Conservation (phyloP, 306 rosid genomes). For the Nissolia schottii region DNA sequence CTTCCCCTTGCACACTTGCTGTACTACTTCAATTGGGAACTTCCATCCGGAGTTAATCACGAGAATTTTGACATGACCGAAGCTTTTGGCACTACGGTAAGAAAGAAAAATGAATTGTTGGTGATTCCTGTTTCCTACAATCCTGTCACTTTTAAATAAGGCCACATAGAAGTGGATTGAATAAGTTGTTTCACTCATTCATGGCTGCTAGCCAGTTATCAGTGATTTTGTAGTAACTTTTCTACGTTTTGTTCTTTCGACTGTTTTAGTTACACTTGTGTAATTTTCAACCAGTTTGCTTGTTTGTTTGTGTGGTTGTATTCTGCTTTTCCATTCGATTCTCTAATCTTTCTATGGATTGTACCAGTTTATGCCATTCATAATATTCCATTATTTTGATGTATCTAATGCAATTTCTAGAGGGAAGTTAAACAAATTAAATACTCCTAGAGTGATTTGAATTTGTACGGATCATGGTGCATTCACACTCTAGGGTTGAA, state of each 20-base stretch:
- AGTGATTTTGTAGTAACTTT: background rate
- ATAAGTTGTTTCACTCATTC: background rate
- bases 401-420: background rate
- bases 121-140: background rate
- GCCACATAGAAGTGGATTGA: background rate
- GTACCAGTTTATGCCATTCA: background rate
- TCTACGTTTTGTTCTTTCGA: too few species aligned
- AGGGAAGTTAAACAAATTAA: background rate
- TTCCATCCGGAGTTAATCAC: too few species aligned
- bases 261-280: background rate
- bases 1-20: constrained; percentile 14
- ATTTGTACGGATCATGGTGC: too few species aligned
- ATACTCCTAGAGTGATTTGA: background rate
- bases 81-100: too few species aligned
- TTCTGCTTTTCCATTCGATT: background rate
- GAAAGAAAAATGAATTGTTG: too few species aligned
- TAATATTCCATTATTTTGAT: background rate
- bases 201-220: background rate
- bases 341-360: background rate
- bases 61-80: too few species aligned
- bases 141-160: background rate
- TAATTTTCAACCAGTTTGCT: background rate
- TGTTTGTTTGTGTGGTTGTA: too few species aligned
- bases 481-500: too few species aligned
- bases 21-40: constrained; percentile 17